Evolutionary conservation across 2,329 filamentous ascomycete species (phyloP).

Genomic region (Ophidiomyces ophidiicola): DNA sequence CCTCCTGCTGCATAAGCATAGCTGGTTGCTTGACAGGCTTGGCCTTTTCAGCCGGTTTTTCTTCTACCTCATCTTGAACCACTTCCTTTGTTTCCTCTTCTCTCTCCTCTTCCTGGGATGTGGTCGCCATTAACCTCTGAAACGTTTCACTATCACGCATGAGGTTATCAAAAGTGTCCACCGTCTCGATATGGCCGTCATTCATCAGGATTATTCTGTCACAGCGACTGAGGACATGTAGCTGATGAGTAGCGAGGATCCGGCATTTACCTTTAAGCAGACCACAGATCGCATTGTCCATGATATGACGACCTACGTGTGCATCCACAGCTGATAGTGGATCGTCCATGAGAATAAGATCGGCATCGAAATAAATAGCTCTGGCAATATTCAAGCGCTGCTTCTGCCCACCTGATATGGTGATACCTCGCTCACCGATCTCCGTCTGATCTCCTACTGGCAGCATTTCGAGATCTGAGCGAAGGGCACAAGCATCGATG

Average conservation of each 20-base stretch:
- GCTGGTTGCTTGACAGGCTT: conserved; percentile 31
- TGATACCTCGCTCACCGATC: conserved; percentile 91
- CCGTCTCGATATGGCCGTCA: conserved; percentile 64
- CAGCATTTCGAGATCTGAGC: conserved; percentile 83
- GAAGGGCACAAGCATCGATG: conserved; percentile 72
- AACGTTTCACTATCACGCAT: conserved; percentile 71
- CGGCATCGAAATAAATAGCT: conserved; percentile 53
- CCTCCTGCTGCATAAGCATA: conserved; percentile 38
- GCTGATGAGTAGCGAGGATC: conserved; percentile 84
- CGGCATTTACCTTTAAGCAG: conserved; percentile 79
- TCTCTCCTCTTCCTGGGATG: conserved; percentile 48
- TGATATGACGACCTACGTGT: conserved; percentile 58
- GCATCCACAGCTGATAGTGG: conserved; percentile 45
- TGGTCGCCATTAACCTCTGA: conserved; percentile 68
- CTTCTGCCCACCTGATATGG: conserved; percentile 88
- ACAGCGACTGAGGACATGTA: conserved; percentile 81
- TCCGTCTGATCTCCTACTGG: conserved; percentile 79
- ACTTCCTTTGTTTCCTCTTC: conserved; percentile 38
- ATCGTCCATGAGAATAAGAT: conserved; percentile 53
- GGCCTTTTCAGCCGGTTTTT: conserved; percentile 38
- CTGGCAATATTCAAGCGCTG: conserved; percentile 89
- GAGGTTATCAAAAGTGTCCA: conserved; percentile 81
- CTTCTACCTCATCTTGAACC: conserved; percentile 39
- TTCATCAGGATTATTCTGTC: conserved; percentile 93
- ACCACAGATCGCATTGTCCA: conserved; percentile 87